Evolutionary conservation across 2,329 filamentous ascomycete species (phyloP).

Genomic region (Alternaria longipes): DNA sequence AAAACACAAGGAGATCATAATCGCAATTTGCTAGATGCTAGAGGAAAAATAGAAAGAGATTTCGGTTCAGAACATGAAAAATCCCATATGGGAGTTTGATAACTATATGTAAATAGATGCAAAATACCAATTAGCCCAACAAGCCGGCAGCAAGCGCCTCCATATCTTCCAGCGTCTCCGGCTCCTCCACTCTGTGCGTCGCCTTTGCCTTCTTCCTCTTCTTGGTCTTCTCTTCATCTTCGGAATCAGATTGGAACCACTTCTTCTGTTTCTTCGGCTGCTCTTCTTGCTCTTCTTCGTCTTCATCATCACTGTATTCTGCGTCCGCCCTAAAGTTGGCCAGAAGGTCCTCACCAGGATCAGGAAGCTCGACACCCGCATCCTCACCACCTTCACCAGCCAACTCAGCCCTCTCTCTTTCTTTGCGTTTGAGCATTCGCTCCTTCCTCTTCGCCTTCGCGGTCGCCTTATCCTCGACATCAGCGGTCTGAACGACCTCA

Average conservation of each 20-base stretch:
- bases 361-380: slow-evolving; percentile 42
- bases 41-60: not conserved
- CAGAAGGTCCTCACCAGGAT: slow-evolving; percentile 50
- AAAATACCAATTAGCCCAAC: slow-evolving; percentile 55
- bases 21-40: not conserved
- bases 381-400: slow-evolving; percentile 19
- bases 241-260: slow-evolving; percentile 77
- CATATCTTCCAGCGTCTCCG: slow-evolving; percentile 80
- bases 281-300: slow-evolving; percentile 54
- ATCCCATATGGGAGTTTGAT: not conserved
- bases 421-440: slow-evolving; percentile 78
- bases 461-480: slow-evolving; percentile 82
- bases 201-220: slow-evolving; percentile 57
- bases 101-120: not conserved
- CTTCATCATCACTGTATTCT: slow-evolving; percentile 51
- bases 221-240: slow-evolving; percentile 56
- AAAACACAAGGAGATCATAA: not conserved
- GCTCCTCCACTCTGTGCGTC: slow-evolving; percentile 72
- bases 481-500: slow-evolving; percentile 74
- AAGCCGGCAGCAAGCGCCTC: slow-evolving; percentile 79
- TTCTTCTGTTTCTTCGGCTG: slow-evolving; percentile 75
- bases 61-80: not conserved
- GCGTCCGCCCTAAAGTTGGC: slow-evolving; percentile 56
- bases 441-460: slow-evolving; percentile 80
- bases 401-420: slow-evolving; percentile 65